Percentiles rank a stretch among this genome's conserved stretches.
Evolutionary conservation across 768 basidiomycete genomes (phyloP).

Genomic region (Gymnopilus junonius): DNA sequence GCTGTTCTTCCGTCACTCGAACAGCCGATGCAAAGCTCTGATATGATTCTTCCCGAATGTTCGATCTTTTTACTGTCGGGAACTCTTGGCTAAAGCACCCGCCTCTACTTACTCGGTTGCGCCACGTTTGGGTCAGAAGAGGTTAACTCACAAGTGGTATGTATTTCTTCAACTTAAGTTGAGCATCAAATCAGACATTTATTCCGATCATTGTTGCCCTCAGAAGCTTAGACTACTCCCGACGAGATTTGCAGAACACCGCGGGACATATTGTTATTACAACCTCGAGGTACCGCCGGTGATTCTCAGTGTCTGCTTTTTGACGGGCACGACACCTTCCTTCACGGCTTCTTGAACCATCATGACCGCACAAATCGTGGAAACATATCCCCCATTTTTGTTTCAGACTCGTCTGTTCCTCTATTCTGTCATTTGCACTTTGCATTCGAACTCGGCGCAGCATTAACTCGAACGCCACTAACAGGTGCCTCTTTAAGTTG

Average conservation of each 20-base stretch:
- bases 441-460: background rate
- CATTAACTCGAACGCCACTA: background rate
- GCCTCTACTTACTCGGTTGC: background rate
- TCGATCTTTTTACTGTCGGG: background rate
- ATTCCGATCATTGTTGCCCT: background rate
- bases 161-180: background rate
- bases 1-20: background rate
- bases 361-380: conserved; percentile 5
- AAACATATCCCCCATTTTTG: background rate
- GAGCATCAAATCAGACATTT: background rate
- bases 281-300: background rate
- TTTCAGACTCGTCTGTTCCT: background rate
- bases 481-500: background rate
- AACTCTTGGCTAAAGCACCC: background rate
- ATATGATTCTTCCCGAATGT: background rate
- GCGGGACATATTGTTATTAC: background rate
- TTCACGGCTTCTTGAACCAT: background rate
- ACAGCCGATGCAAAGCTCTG: background rate
- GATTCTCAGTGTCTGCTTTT: background rate
- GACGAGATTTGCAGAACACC: conserved; percentile 2
- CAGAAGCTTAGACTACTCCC: background rate
- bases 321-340: background rate
- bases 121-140: background rate
- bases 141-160: background rate
- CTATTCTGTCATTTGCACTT: background rate